These are phyloP conservation scores for Tulasnella sp. DNA, from an alignment of 768 basidiomycete genomes.

Conservation along the genomic window DNA sequence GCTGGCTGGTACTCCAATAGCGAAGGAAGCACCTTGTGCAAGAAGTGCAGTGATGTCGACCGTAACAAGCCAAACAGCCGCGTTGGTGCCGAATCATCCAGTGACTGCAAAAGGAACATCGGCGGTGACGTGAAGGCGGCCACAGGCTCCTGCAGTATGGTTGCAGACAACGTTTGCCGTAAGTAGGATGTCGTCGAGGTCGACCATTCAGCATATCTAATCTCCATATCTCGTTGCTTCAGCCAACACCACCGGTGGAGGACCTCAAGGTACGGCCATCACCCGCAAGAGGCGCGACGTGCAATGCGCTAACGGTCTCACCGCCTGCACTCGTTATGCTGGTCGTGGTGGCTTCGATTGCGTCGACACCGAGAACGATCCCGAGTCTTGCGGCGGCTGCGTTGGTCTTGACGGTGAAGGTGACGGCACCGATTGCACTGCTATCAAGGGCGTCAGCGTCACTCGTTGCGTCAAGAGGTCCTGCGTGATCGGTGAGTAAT, in stretches of 20 bases:
- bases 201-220: background rate
- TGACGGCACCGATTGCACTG: slow-evolving; percentile 44
- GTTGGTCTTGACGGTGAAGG: background rate
- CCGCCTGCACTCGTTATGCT: background rate
- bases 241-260: background rate
- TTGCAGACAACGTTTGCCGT: background rate
- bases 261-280: background rate
- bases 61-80: background rate
- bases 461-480: slow-evolving; percentile 38
- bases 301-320: background rate
- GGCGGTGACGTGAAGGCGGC: no score
- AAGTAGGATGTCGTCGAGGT: background rate
- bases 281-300: slow-evolving; percentile 2
- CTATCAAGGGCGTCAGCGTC: slow-evolving; percentile 41
- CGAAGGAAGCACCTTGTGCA: background rate
- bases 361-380: slow-evolving; percentile 10
- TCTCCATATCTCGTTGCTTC: background rate
- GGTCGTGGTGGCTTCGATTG: slow-evolving; percentile 19
- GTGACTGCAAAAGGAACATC: background rate
- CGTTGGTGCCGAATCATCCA: background rate
- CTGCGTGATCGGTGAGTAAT: slow-evolving; percentile 32
- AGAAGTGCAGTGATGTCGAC: background rate
- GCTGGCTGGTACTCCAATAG: background rate
- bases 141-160: background rate
- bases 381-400: slow-evolving; percentile 21